Base-by-base conservation (phyloP, 495 filamentous ascomycete species). In the Penicillium maclennaniae region DNA sequence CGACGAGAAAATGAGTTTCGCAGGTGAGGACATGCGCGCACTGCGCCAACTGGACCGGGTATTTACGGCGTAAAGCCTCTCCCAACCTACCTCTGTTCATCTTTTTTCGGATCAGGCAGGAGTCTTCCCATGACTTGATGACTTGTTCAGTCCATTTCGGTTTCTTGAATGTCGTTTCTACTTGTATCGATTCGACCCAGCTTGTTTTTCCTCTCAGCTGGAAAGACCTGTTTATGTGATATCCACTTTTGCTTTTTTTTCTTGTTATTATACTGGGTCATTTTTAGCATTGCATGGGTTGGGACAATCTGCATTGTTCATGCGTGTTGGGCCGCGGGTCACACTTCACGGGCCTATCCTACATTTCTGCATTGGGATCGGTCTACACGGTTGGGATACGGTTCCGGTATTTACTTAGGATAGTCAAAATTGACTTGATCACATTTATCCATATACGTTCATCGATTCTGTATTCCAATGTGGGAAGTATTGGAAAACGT, bases 11-110 rank as follows among this genome's bases (percentile, higher is more conserved):
- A 70, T 85, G 26, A 77, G 77, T 25, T 86, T 82, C 56, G 69
- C 70, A 36, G 78, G 79, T 7, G 86, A 89, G 60, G 87, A 89
- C 54, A 78, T 79, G 58, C 69, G 84, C 45, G 84, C 84, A 1
- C 70, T 90, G 39, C 77, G 81, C 49, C 81, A 85, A 45, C 69
- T 91, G 44, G 83, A 91, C 63, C 70, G 73, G 14, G 73, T 75
- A 2, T 77, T 77, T 46, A 74, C 62, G 12, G 65, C 65, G 23
- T 71, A 54, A 60, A 15, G 9, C 17, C 14, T 7, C 3, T 9
- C 6, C n/a, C 14, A 14, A 14, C 14, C 4, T 2, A 10, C 15
- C 7, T n/a, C 28, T 21, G 16, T 20, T 26, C 17, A 47, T 17
- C 15, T 42, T 12, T 23, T 23, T 49, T 23, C 6, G 2, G 16